phyloP scores from a whole-genome alignment of 2,329 filamentous ascomycete genomes.

The Nannizzia gypsea region DNA sequence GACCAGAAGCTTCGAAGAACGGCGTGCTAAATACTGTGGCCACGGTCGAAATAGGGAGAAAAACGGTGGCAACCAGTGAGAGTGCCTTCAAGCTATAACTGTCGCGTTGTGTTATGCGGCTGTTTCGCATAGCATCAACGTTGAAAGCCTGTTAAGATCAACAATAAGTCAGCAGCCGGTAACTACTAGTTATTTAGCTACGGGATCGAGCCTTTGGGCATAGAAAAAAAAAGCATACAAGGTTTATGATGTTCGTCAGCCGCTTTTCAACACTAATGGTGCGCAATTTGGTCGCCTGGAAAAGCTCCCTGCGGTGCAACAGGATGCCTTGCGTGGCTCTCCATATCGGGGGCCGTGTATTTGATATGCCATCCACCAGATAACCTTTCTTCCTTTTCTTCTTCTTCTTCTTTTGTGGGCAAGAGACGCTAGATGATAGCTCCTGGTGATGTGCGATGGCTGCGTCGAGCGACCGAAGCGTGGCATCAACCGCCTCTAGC shows the following conservation, averaged over 20 bases:
- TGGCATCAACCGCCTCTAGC: background rate
- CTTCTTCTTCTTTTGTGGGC: no score
- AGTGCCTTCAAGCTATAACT: background rate
- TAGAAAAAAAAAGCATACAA: background rate
- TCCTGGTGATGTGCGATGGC: background rate
- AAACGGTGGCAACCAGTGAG: background rate
- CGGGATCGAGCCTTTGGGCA: no score
- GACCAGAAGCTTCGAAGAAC: background rate
- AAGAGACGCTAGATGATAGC: no score
- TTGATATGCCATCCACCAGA: no score
- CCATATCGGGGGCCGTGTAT: background rate
- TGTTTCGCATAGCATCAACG: background rate
- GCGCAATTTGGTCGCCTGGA: background rate
- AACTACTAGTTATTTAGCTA: no score
- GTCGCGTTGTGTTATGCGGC: background rate
- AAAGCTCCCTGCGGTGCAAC: background rate
- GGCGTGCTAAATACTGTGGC: background rate
- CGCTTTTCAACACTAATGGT: background rate
- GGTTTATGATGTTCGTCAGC: background rate
- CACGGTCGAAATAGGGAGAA: background rate
- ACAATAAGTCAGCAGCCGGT: background rate
- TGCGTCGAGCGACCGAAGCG: background rate
- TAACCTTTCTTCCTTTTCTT: no score
- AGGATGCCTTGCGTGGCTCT: background rate
- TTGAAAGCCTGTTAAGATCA: background rate